Evolutionary conservation across 495 filamentous ascomycete species (phyloP), one percentile per base, ranked within the genome.

Genomic region (Lichina pygmaea): DNA sequence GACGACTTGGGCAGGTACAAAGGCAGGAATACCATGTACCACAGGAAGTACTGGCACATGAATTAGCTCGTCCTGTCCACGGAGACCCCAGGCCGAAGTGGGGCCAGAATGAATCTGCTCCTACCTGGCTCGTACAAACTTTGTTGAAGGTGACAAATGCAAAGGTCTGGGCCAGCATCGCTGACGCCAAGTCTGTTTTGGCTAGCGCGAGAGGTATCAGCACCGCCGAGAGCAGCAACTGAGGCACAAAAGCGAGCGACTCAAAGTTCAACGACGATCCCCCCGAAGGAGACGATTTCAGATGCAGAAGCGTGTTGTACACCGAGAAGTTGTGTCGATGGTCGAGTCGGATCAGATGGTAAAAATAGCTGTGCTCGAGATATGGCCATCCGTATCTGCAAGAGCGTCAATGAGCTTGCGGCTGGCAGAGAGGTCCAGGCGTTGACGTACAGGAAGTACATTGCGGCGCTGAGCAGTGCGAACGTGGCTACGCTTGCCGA

Each of bases 91-190:
- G 32, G 16, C 36, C 30, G 24, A 15, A 2, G 16, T 12, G 31
- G 32, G 36, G 37, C 47, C 12, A 13, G 42, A 31, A 15, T 48
- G 24, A 24, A 1, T 24, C 4, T 24, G 24, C 24, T 24, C 63
- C 17, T 72, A 89, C 84, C 71, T 95, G 89, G 54, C 81, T 86
- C 2, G 89, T 97, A 68, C 86, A 93, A 13, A 97, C 89, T 64
- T 97, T 97, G 57, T 97, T 97, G 47, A 93, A 95, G 6, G 81
- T 74, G 6, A 95, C 89, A 59, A 97, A 97, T 0, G 89, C 80
- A 57, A 94, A 93, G 0, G 91, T 95, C 61, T 97, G 89, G n/a
- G 81, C 84, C n/a, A 97, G 69, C 75, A 95, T 82, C n/a, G 85
- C 70, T 1, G 75, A 68, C 0, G 89, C 66, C 0, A 97, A 66